These are phyloP conservation scores for Linnemannia schmuckeri DNA, from an alignment of 192 early-diverging fungal genomes.

Conservation along the genomic window DNA sequence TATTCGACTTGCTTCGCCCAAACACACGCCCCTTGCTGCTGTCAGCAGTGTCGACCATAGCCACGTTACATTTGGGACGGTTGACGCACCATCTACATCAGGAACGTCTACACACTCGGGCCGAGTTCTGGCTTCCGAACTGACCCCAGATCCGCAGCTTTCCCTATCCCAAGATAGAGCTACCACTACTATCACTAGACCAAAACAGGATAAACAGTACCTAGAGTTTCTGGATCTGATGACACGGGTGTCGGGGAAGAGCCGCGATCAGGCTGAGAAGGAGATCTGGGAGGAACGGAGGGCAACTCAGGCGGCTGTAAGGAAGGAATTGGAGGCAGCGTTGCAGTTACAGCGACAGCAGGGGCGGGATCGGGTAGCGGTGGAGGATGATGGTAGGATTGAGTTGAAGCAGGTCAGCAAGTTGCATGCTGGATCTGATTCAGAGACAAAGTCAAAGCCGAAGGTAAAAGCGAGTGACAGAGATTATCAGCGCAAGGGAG, in stretches of 20 bases:
- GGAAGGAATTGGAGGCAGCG: neutral
- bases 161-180: neutral
- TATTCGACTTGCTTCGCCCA: neutral
- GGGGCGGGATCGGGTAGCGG: neutral
- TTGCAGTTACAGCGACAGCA: neutral
- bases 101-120: too few relatives aligned
- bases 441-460: neutral
- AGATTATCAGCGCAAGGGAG: neutral
- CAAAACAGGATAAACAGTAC: slow-evolving; percentile 9
- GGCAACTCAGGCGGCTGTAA: neutral
- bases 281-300: neutral
- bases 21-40: neutral
- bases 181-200: neutral
- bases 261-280: neutral
- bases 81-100: too few relatives aligned
- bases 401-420: neutral
- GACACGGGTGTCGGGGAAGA: slow-evolving; percentile 24
- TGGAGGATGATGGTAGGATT: neutral
- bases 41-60: neutral
- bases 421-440: neutral
- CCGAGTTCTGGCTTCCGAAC: neutral
- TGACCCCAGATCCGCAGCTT: neutral
- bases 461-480: neutral
- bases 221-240: slow-evolving; percentile 16
- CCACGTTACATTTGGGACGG: neutral